These are phyloP conservation scores for Chrysochromulina parva DNA, from an alignment of 78 protist species.

Conservation along the genomic window DNA sequence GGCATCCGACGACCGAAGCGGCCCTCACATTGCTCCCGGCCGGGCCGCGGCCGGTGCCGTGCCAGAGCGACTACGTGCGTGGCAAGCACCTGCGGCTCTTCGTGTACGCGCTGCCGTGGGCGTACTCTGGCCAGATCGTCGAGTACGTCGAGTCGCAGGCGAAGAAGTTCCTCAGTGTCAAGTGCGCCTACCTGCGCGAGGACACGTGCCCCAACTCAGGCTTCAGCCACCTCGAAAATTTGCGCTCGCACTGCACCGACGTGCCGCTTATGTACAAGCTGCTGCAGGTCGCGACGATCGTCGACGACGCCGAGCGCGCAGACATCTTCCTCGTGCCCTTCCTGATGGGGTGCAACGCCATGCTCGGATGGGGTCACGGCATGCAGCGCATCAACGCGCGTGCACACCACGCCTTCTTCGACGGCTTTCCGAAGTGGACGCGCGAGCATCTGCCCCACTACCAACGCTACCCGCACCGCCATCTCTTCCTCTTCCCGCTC, in stretches of 20 bases:
- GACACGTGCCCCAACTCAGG: background rate
- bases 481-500: constrained; percentile 4
- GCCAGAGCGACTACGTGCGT: background rate
- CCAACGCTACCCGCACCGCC: background rate
- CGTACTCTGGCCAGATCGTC: background rate
- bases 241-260: constrained; percentile 23
- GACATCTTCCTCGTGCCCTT: constrained; percentile 20
- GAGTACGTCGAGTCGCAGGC: background rate
- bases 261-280: constrained; percentile 1
- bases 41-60: background rate
- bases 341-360: constrained; percentile 3
- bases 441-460: background rate
- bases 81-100: background rate
- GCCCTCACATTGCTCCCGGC: background rate
- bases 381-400: background rate
- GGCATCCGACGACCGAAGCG: too few species aligned
- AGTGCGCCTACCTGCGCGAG: background rate
- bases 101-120: background rate
- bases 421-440: background rate
- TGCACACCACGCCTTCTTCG: background rate
- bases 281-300: background rate
- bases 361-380: constrained; percentile 19
- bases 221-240: background rate
- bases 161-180: background rate
- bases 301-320: background rate